phyloP scores from a whole-genome alignment of 495 filamentous ascomycete genomes.

The Aspergillus sclerotioniger region DNA sequence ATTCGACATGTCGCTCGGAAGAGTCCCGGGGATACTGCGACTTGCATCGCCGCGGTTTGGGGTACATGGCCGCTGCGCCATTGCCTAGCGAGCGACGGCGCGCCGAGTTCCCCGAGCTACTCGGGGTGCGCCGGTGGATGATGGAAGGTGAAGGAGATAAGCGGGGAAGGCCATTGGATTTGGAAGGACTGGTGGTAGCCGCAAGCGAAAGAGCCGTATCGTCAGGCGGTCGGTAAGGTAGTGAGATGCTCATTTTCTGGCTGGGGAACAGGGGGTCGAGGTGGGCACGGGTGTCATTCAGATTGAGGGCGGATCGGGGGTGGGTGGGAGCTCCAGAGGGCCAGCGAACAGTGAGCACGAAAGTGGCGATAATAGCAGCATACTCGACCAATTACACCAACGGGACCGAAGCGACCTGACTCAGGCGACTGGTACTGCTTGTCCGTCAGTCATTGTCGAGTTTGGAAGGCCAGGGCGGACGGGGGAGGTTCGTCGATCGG shows the following conservation, averaged over 20 bases:
- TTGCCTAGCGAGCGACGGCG: slow-evolving; percentile 47
- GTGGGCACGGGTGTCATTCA: background rate
- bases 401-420: background rate
- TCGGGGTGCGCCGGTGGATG: slow-evolving; percentile 51
- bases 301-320: slow-evolving; percentile 9
- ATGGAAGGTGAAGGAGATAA: slow-evolving; percentile 52
- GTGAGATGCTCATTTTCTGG: slow-evolving; percentile 40
- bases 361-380: slow-evolving; percentile 6
- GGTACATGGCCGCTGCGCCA: slow-evolving; percentile 22
- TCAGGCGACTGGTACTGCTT: background rate
- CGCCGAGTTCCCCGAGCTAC: slow-evolving; percentile 40
- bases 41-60: slow-evolving; percentile 55
- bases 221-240: slow-evolving; percentile 47
- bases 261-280: background rate
- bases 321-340: slow-evolving; percentile 7
- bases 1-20: slow-evolving; percentile 92
- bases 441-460: slow-evolving; percentile 3
- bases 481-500: slow-evolving; percentile 7
- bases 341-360: slow-evolving; percentile 1
- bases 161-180: slow-evolving; percentile 53
- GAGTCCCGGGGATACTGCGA: slow-evolving; percentile 84
- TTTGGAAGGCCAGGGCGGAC: background rate
- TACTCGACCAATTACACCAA: slow-evolving; percentile 13
- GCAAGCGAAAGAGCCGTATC: slow-evolving; percentile 29
- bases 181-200: slow-evolving; percentile 53